Conservation (phyloP, 2,329 filamentous ascomycete species). For the Madurella fahalii region DNA sequence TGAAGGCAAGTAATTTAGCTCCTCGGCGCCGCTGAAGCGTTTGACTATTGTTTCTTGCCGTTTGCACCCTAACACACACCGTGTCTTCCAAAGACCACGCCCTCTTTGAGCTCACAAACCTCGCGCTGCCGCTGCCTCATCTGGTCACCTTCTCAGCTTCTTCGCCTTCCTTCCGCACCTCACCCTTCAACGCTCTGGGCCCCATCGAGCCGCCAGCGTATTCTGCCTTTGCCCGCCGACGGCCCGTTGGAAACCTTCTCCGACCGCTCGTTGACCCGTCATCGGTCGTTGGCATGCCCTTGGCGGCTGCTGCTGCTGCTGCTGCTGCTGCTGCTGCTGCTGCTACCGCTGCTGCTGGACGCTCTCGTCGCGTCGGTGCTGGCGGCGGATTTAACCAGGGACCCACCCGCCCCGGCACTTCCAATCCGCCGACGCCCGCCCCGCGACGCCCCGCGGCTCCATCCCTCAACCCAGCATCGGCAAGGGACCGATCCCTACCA, state of each 20-base stretch:
- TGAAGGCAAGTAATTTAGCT: constrained; percentile 11
- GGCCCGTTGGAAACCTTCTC: background rate
- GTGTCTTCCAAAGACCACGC: background rate
- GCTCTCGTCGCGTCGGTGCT: background rate
- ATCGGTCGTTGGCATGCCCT: background rate
- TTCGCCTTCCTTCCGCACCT: background rate
- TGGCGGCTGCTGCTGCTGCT: background rate
- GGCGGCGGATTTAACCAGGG: background rate
- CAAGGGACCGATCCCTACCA: background rate
- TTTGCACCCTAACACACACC: background rate
- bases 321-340: no score
- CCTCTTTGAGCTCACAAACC: background rate
- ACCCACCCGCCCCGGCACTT: constrained; percentile 11
- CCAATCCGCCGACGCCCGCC: constrained; percentile 4
- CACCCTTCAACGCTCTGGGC: background rate
- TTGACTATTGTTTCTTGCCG: background rate
- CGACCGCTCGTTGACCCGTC: background rate
- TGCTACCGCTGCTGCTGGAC: background rate
- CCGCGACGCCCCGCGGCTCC: constrained; percentile 3
- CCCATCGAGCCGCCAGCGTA: background rate
- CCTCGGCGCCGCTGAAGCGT: background rate
- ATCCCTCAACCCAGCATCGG: constrained; percentile 1
- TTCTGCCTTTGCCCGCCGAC: background rate
- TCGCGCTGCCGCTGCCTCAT: constrained; percentile 1
- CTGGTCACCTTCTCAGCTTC: background rate